Percentiles rank a stretch among this genome's conserved stretches.
These are phyloP conservation scores for Bryoerythrophyllum caledonicum DNA, from an alignment of 225 moss, liverwort and hornwort species.

Conservation along the genomic window DNA sequence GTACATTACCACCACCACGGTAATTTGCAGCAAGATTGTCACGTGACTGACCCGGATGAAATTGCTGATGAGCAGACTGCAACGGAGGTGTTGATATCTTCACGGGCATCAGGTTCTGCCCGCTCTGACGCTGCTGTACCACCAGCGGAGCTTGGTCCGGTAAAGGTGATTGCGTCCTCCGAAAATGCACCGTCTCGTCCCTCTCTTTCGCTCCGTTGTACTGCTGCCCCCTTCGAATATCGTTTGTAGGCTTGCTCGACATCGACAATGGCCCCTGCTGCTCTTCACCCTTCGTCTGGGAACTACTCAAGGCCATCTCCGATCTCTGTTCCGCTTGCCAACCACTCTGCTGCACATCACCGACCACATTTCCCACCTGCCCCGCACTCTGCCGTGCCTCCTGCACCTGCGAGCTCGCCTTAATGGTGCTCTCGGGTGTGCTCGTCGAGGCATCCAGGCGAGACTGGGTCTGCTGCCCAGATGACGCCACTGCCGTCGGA, in stretches of 20 bases:
- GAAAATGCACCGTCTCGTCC: conserved; percentile 61
- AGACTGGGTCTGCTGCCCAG: conserved; percentile 24
- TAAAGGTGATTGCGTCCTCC: conserved; percentile 58
- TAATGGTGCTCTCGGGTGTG: conserved; percentile 5
- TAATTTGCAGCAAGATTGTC: conserved; percentile 32
- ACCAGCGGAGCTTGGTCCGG: conserved; percentile 46
- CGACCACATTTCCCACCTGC: conserved; percentile 16
- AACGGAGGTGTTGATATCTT: conserved; percentile 69
- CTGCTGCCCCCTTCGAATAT: conserved; percentile 53
- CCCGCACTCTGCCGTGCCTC: conserved; percentile 38
- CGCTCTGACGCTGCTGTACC: conserved; percentile 58
- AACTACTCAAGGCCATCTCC: conserved; percentile 28
- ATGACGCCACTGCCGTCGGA: conserved; percentile 22
- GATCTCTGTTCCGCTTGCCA: conserved; percentile 29
- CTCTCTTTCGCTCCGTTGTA: conserved; percentile 56
- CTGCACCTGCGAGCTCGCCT: conserved; percentile 24
- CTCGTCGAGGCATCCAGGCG: conserved; percentile 22
- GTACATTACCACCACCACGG: conserved; percentile 42
- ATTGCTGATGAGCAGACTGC: conserved; percentile 59
- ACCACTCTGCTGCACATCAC: conserved; percentile 42
- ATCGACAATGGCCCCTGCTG: conserved; percentile 45
- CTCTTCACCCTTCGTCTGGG: conserved; percentile 39
- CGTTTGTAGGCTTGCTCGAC: conserved; percentile 44
- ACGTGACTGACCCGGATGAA: conserved; percentile 54
- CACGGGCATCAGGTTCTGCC: conserved; percentile 50